phyloP scores from a whole-genome alignment of 441 rosid genomes.

The Populus tomentosa region DNA sequence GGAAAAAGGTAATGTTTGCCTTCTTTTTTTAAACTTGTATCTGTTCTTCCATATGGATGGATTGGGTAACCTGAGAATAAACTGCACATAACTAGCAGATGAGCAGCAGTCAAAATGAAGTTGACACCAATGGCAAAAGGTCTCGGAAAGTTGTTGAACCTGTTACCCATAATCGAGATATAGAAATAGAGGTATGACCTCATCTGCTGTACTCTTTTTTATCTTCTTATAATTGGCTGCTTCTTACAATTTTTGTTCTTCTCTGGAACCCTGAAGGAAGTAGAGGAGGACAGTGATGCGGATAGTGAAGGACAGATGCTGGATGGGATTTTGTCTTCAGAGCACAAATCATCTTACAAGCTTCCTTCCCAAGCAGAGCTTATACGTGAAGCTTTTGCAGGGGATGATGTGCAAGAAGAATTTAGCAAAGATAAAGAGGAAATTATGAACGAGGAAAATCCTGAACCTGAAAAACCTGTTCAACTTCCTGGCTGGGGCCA shows the following conservation, averaged over 20 bases:
- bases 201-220: neutral
- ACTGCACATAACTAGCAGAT: constrained; percentile 39
- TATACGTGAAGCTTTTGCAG: constrained; percentile 82
- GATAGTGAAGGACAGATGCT: constrained; percentile 73
- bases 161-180: constrained; percentile 24
- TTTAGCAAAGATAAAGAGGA: constrained; percentile 69
- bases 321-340: constrained; percentile 67
- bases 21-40: neutral
- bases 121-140: constrained; percentile 27
- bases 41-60: constrained; percentile 6
- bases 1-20: constrained; percentile 60
- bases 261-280: constrained; percentile 31
- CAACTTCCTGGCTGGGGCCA: constrained; percentile 91
- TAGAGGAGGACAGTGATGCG: constrained; percentile 50
- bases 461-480: constrained; percentile 79
- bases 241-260: constrained; percentile 5
- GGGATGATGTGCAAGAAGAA: constrained; percentile 81
- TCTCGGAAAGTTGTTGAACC: constrained; percentile 28
- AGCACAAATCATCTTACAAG: constrained; percentile 42
- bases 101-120: constrained; percentile 31
- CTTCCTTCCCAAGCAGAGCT: constrained; percentile 95
- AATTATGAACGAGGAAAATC: constrained; percentile 64
- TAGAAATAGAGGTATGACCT: constrained; percentile 44
- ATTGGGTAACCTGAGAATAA: constrained; percentile 5
- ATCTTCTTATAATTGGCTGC: neutral